Percentiles rank a stretch among this genome's conserved stretches.
Evolutionary conservation across 2,329 filamentous ascomycete species (phyloP).

Genomic region (Fusarium foetens): DNA sequence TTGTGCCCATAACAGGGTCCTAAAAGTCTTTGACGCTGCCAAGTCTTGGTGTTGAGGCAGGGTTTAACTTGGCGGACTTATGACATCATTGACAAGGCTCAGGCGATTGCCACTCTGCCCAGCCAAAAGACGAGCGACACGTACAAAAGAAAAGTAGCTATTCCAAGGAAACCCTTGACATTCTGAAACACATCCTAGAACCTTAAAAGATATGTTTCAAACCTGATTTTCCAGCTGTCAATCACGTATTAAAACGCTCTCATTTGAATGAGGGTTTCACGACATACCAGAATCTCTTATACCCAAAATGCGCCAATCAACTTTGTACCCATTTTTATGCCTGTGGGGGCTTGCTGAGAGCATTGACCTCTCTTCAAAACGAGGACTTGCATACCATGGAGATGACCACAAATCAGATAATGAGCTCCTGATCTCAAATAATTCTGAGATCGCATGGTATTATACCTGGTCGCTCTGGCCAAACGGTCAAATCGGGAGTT

Average conservation of each 20-base stretch:
- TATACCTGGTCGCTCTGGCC: constrained; percentile 55
- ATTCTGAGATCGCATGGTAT: constrained; percentile 55
- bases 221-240: background rate
- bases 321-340: background rate
- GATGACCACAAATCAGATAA: constrained; percentile 48
- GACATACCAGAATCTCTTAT: background rate
- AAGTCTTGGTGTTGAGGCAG: constrained; percentile 24
- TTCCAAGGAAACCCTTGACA: constrained; percentile 25
- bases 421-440: constrained; percentile 49
- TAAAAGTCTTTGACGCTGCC: constrained; percentile 5
- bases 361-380: constrained; percentile 35
- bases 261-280: background rate
- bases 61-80: constrained; percentile 8
- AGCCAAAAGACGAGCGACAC: constrained; percentile 12
- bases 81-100: constrained; percentile 25
- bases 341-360: background rate
- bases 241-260: background rate
- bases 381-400: constrained; percentile 40
- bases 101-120: constrained; percentile 22
- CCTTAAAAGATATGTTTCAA: constrained; percentile 15
- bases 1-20: background rate
- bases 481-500: constrained; percentile 37
- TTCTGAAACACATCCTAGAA: constrained; percentile 20
- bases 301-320: constrained; percentile 18
- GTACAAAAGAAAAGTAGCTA: background rate